Evolutionary conservation across 192 early-diverging fungal species (phyloP), one percentile per base, ranked within the genome.

Genomic region (Helicostylum pulchrum): DNA sequence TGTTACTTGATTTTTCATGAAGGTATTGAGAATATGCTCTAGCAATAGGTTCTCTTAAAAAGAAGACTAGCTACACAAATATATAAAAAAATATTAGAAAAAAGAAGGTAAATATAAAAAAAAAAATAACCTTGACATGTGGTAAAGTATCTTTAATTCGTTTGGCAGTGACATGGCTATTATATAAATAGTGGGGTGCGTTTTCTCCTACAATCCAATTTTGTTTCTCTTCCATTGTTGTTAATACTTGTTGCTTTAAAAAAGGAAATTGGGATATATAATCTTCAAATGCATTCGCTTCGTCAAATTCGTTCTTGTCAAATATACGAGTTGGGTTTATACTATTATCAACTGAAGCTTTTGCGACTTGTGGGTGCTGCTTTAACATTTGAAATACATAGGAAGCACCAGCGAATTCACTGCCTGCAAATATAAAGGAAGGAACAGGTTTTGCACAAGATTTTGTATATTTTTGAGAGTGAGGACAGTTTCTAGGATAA

Each of bases 371-470:
- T 0, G 79, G 79, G 53, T 81, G 79, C 1, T 73, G 72, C n/a
- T 61, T 62, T 44, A 81, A 64, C 17, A 71, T 64, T 44, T 78
- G 72, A 55, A 78, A 81, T 15, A 81, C 66, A 30, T 74, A 78
- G 7, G 68, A 42, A 32, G 71, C 65, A 2, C 71, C 79, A 26
- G 73, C 70, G 14, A 78, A 59, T 47, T 81, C 79, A 17, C 77
- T 77, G 42, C 79, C 79, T 48, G 79, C 79, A 78, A 81, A 74
- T 57, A 81, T 81, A 53, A 81, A 81, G 45, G 77, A 77, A 11
- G 79, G 79, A 10, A 81, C 74, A 53, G 78, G 78, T 48, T 81
- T 81, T 53, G 77, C 78, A 34, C 79, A 81, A 6, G 57, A 44
- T 45, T 56, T 56, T 39, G 36, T 39, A 26, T 73, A 72, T 19